Percentiles rank a stretch among this genome's conserved stretches.
Conservation (phyloP, 331 rosid species). For the Erythrophleum ivorense region DNA sequence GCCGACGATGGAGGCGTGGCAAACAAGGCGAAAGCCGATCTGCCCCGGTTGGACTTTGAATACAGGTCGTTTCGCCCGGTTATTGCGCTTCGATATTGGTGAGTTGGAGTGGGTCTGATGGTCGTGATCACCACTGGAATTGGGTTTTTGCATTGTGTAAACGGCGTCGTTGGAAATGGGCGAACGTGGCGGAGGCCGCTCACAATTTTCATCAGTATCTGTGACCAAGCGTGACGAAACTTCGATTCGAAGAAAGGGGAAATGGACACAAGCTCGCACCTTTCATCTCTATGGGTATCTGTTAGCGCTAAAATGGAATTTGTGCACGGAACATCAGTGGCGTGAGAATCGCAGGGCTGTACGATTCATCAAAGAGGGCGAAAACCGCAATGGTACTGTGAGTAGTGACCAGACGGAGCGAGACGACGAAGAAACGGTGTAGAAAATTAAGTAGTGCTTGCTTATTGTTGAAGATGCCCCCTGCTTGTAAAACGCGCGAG, state of each 20-base stretch:
- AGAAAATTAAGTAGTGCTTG: background rate
- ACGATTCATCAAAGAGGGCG: too few relatives aligned
- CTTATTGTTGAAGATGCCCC: background rate
- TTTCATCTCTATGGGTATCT: background rate
- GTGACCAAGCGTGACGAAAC: background rate
- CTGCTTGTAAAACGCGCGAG: slow-evolving; percentile 13
- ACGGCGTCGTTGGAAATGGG: background rate
- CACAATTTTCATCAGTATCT: background rate
- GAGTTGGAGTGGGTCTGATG: background rate
- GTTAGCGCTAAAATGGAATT: background rate
- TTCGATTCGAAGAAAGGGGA: slow-evolving; percentile 32
- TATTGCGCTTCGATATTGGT: slow-evolving; percentile 1
- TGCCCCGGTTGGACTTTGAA: slow-evolving; percentile 52
- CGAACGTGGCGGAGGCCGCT: background rate
- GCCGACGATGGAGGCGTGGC: slow-evolving; percentile 48
- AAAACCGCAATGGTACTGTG: background rate
- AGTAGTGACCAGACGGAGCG: background rate
- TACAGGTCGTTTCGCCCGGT: slow-evolving; percentile 39
- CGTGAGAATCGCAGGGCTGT: background rate
- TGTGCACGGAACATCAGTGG: background rate
- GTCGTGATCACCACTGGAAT: slow-evolving; percentile 30
- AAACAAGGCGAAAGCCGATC: slow-evolving; percentile 55
- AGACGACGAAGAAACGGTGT: background rate
- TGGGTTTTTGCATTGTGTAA: slow-evolving; percentile 48
- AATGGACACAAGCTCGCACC: background rate